Evolutionary conservation across 495 filamentous ascomycete species (phyloP).

Genomic region (Penicillium antarcticum): DNA sequence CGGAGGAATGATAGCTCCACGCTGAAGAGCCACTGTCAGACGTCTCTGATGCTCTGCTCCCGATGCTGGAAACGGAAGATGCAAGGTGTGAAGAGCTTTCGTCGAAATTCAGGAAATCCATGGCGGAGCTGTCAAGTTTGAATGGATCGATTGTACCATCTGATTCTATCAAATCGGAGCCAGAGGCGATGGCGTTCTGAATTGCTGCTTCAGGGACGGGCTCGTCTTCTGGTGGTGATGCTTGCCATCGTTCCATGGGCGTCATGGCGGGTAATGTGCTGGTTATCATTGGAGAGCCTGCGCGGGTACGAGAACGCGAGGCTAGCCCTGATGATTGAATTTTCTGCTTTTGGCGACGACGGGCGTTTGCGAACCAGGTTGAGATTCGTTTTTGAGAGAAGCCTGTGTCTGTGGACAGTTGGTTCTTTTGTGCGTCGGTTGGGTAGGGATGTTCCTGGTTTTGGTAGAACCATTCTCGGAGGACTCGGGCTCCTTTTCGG

Average conservation of each 20-base stretch:
- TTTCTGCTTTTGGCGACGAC: slow-evolving; percentile 46
- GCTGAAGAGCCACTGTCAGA: slow-evolving; percentile 35
- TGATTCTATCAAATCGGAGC: slow-evolving; percentile 56
- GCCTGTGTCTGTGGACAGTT: slow-evolving; percentile 30
- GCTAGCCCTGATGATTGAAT: slow-evolving; percentile 45
- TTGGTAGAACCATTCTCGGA: slow-evolving; percentile 41
- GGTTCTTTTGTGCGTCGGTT: slow-evolving; percentile 28
- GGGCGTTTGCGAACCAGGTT: slow-evolving; percentile 45
- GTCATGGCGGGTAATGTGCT: slow-evolving; percentile 53
- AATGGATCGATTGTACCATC: slow-evolving; percentile 50
- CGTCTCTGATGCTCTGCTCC: slow-evolving; percentile 28
- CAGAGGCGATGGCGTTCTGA: slow-evolving; percentile 44
- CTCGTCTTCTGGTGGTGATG: slow-evolving; percentile 75
- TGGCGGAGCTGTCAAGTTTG: slow-evolving; percentile 21
- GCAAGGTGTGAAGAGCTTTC: slow-evolving; percentile 23
- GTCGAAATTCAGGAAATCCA: slow-evolving; percentile 25
- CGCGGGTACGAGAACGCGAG: slow-evolving; percentile 43
- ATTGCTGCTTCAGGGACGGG: slow-evolving; percentile 30
- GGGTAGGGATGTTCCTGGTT: slow-evolving; percentile 47
- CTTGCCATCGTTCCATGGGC: slow-evolving; percentile 76
- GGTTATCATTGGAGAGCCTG: slow-evolving; percentile 36
- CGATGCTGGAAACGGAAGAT: slow-evolving; percentile 30
- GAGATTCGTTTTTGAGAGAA: slow-evolving; percentile 34
- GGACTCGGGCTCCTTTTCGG: slow-evolving; percentile 47
- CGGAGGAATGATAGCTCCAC: slow-evolving; percentile 44